These are phyloP conservation scores for Fusarium fracticaudum DNA, from an alignment of 2,329 filamentous ascomycete species.

Conservation along the genomic window DNA sequence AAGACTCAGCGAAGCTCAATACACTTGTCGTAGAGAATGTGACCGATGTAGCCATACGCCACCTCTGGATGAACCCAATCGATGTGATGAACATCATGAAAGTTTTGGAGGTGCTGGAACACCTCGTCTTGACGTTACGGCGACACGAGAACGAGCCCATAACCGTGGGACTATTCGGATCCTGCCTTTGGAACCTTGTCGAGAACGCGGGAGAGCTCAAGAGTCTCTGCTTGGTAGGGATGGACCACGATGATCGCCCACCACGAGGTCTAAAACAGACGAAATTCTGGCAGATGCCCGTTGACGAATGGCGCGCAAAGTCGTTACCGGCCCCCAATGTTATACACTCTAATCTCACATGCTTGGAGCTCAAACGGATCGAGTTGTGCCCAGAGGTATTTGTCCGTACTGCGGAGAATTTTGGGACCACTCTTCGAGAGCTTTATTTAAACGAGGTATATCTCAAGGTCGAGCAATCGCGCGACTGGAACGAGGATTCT, in stretches of 20 bases:
- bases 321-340: constrained; percentile 51
- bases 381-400: constrained; percentile 52
- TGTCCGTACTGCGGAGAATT: constrained; percentile 46
- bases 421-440: constrained; percentile 53
- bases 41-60: constrained; percentile 57
- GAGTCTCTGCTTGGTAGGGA: constrained; percentile 59
- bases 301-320: constrained; percentile 53
- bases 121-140: constrained; percentile 58
- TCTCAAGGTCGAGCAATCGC: constrained; percentile 53
- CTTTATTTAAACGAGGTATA: constrained; percentile 58
- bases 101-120: constrained; percentile 53
- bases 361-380: constrained; percentile 56
- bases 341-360: constrained; percentile 51
- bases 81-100: constrained; percentile 60
- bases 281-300: constrained; percentile 47
- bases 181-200: constrained; percentile 61
- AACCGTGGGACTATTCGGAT: constrained; percentile 52
- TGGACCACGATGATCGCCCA: constrained; percentile 52
- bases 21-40: constrained; percentile 62
- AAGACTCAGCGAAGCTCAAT: constrained; percentile 54
- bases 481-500: constrained; percentile 46
- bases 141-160: constrained; percentile 52
- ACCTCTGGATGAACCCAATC: constrained; percentile 61
- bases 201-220: constrained; percentile 55
- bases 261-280: constrained; percentile 52